phyloP scores from a whole-genome alignment of 2,329 filamentous ascomycete species.

The Cladosporium halotolerans region DNA sequence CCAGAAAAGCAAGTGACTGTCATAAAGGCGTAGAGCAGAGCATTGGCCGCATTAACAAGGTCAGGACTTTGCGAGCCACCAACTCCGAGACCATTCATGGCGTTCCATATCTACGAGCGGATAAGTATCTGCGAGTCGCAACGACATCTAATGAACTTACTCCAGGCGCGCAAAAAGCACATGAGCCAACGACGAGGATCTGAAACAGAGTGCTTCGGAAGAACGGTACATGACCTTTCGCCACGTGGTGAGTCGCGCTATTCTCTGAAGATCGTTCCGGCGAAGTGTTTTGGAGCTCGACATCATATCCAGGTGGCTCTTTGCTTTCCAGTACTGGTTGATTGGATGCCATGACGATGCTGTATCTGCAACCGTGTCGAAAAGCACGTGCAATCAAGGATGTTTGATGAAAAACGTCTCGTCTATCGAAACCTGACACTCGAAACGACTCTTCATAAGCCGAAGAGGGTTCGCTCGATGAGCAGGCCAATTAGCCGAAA shows the following conservation, averaged over 20 bases:
- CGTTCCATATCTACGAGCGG: constrained; percentile 51
- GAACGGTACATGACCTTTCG: constrained; percentile 8
- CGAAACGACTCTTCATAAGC: no score
- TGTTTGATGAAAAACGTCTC: no score
- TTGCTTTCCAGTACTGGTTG: neutral
- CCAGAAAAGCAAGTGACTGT: constrained; percentile 60
- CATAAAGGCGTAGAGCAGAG: constrained; percentile 67
- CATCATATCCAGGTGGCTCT: neutral
- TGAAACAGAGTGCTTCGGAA: constrained; percentile 13
- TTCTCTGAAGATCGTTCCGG: neutral
- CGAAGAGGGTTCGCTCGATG: no score
- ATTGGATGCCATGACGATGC: neutral
- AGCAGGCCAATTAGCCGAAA: neutral
- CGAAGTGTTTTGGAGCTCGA: constrained; percentile 1
- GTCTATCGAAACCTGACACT: no score
- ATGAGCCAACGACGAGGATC: constrained; percentile 8
- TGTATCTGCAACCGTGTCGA: neutral
- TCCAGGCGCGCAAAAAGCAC: constrained; percentile 7
- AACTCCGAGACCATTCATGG: constrained; percentile 65
- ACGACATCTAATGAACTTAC: neutral
- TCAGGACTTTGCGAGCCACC: constrained; percentile 60
- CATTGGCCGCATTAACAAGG: constrained; percentile 64
- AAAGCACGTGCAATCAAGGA: neutral
- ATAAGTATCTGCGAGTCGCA: neutral
- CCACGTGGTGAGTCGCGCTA: neutral